Evolutionary conservation across 208 protist genomes (phyloP), one percentile per base, ranked within the genome.

Genomic region (Leishmania tropica): DNA sequence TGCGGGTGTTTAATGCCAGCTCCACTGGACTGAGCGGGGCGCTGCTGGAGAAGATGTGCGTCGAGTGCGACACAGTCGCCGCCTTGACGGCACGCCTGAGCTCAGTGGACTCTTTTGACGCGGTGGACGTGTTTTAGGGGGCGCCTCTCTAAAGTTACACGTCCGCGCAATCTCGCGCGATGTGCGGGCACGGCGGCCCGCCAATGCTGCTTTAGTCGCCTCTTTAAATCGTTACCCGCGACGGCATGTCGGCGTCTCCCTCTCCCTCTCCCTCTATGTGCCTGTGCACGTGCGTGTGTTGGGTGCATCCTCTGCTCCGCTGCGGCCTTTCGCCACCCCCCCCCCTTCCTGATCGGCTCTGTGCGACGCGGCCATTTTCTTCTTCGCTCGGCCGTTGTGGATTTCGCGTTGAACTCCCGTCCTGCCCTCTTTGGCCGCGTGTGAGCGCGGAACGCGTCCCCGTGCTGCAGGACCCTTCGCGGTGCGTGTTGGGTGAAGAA

Each of bases 1-100:
- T 83, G 17, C 48, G 10, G 17, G 75, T 24, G 31, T 83, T 83
- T 31, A 80, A 83, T 19, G 28, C 24, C 31, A 42, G 42, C 8
- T 78, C 83, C 5, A 68, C 35, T 21, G 62, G 78, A 19, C 48
- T 87, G 11, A 91, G 86, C 75, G 91, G 91, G 3, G 86, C 93
- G 7, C 80, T 71, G 47, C 60, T 95, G 51, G 87, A 95, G 85
- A 88, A 94, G 60, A 75, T 92, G 75, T 91, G 88, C 78, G 76
- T 86, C 28, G 87, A 90, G 67, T 85, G 79, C 79, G 85, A 90
- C 40, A 84, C 81, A 4, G 56, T 89, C 37, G 83, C 80, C 56
- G 71, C 74, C n/a, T 53, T 96, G 76, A 78, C 90, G 37, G n/a
- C 78, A 24, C 80, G 60, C 13, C 56, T 91, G 17, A 42, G 70